Evolutionary conservation across 2,329 filamentous ascomycete species (phyloP), one percentile per base, ranked within the genome.

Genomic region (Aureobasidium uvarum): DNA sequence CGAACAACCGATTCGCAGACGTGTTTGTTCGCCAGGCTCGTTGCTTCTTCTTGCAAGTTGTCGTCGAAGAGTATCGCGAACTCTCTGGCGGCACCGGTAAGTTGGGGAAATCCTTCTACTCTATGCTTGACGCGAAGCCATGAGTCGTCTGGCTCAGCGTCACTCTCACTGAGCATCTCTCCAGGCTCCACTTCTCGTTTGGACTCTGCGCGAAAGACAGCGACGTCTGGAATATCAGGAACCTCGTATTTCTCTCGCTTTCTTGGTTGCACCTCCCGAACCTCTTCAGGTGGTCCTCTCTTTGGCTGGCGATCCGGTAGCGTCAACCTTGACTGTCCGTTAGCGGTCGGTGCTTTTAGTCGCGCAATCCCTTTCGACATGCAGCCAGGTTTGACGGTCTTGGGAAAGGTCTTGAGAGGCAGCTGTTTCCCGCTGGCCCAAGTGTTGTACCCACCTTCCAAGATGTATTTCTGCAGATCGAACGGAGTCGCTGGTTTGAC

Each of bases 141-240:
- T 2, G 65, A 66, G 31, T 75, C 72, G 48, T 79, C 77, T 0
- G 75, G 67, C 6, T 79, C 78, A 50, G 80, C 76, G 33, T 81
- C 80, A 68, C 78, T 80, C 64, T 81, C 79, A 54, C 74, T 77
- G 18, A 81, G 68, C 5, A 68, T 51, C 56, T 79, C 77, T 8
- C 76, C 78, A 39, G 75, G 71, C 8, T 68, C 55, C 2, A 81
- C 67, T 2, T 70, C 71, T 11, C 77, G 72, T 67, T 80, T 81
- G 1, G 76, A 76, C 2, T 70, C 68, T 13, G 74, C 72, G n/a
- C 78, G 72, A 67, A 78, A 81, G 65, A 80, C 78, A 0, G 70
- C 72, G 14, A 79, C 68, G 1, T 72, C 72, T 0, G 73, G 71
- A 0, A 78, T 73, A 5, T 67, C 66, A 2, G 80, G 80, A 1